phyloP scores from a whole-genome alignment of 306 rosid species.

The Cucumis cinereus region DNA sequence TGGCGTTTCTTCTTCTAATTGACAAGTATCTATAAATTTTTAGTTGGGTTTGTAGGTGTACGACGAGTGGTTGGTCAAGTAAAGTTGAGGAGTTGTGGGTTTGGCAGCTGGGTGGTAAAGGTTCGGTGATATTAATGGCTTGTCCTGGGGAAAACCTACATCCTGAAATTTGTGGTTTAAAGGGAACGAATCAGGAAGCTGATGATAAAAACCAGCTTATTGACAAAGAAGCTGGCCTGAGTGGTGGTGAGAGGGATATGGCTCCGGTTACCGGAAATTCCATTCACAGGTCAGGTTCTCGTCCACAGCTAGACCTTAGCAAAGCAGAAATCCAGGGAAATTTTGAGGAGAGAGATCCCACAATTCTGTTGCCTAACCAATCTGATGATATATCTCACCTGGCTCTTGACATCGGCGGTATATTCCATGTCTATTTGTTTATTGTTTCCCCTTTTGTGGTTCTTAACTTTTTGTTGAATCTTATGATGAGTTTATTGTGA shows the following conservation, averaged over 20 bases:
- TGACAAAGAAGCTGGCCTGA: conserved; percentile 24
- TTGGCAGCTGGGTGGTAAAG: conserved; percentile 18
- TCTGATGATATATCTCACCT: conserved; percentile 88
- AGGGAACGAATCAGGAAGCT: conserved; percentile 11
- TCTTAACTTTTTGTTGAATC: neutral
- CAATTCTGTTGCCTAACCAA: conserved; percentile 87
- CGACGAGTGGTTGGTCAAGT: conserved; percentile 15
- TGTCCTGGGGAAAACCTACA: conserved; percentile 23
- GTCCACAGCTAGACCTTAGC: conserved; percentile 94
- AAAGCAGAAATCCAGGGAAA: conserved; percentile 84
- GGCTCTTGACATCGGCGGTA: conserved; percentile 96
- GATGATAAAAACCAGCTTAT: conserved; percentile 12
- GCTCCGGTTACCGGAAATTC: conserved; percentile 42
- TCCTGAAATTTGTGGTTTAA: conserved; percentile 32
- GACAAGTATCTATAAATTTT: neutral
- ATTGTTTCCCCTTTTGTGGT: neutral
- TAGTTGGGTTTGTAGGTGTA: neutral
- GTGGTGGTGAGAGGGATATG: conserved; percentile 43
- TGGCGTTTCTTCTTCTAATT: neutral
- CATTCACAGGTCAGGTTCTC: conserved; percentile 74
- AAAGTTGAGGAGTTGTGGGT: conserved; percentile 30
- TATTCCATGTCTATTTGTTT: neutral
- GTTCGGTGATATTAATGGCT: conserved; percentile 48
- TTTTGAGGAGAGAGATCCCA: conserved; percentile 77
- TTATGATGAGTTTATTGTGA: neutral